Conservation (phyloP, 108 stramenopile species). For the Mayamaea pseudoterrestris region DNA sequence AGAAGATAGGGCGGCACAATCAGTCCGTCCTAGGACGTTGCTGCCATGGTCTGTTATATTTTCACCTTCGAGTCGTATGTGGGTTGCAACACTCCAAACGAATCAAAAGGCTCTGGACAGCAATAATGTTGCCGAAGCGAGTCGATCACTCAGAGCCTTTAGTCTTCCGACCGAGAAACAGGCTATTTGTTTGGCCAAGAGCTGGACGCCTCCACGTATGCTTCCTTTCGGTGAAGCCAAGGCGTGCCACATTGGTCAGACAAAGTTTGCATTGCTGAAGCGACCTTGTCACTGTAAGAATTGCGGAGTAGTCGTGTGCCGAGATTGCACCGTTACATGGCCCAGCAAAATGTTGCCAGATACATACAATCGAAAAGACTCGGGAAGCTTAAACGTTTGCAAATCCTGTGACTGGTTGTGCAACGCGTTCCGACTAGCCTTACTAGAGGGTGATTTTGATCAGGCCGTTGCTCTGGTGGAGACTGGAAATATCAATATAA, state of each 20-base stretch:
- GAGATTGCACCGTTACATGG: constrained; percentile 28
- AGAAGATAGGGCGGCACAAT: not conserved
- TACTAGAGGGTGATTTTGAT: constrained; percentile 39
- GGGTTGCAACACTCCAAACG: constrained; percentile 42
- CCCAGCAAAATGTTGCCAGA: constrained; percentile 41
- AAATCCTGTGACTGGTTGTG: constrained; percentile 43
- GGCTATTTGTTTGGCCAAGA: constrained; percentile 25
- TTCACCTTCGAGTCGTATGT: constrained; percentile 3
- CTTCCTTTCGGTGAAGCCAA: constrained; percentile 22
- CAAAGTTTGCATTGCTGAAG: constrained; percentile 29
- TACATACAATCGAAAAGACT: constrained; percentile 47
- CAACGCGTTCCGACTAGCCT: constrained; percentile 37
- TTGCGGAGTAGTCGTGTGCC: constrained; percentile 48
- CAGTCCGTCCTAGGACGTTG: constrained; percentile 32
- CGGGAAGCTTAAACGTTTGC: constrained; percentile 31
- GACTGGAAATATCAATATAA: constrained; percentile 29
- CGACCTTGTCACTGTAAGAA: constrained; percentile 51
- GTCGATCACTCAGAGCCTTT: constrained; percentile 29
- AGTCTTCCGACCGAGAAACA: constrained; percentile 27
- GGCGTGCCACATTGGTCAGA: constrained; percentile 29
- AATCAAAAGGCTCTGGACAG: constrained; percentile 43
- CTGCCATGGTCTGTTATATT: constrained; percentile 56
- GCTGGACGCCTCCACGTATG: constrained; percentile 44
- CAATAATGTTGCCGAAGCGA: constrained; percentile 26
- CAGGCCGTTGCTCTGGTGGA: constrained; percentile 34